These are phyloP conservation scores for Penicillium coffeae DNA, from an alignment of 495 filamentous ascomycete species.

Conservation along the genomic window DNA sequence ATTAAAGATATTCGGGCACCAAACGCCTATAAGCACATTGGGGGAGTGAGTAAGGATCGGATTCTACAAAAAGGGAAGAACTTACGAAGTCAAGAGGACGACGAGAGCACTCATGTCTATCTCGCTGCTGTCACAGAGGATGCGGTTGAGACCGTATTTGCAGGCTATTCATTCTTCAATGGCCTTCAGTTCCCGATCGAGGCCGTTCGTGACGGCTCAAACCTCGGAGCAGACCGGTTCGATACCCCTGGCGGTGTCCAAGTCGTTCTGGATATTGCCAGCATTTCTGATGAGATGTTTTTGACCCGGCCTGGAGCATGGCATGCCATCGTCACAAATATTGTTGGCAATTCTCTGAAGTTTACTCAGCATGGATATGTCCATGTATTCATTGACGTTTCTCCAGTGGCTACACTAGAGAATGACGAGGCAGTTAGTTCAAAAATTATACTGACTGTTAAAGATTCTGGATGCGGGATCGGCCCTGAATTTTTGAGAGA, in stretches of 20 bases:
- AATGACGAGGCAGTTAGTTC: neutral
- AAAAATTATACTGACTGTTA: constrained; percentile 38
- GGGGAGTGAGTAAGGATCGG: too few relatives aligned
- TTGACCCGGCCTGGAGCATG: constrained; percentile 11
- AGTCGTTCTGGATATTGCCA: constrained; percentile 49
- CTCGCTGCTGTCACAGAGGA: constrained; percentile 49
- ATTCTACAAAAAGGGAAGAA: too few relatives aligned
- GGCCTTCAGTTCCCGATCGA: too few relatives aligned
- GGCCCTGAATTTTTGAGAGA: constrained; percentile 58
- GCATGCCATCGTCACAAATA: constrained; percentile 30
- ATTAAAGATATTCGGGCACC: constrained; percentile 19
- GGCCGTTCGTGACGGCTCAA: too few relatives aligned
- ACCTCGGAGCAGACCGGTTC: too few relatives aligned
- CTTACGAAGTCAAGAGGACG: too few relatives aligned
- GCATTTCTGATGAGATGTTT: constrained; percentile 10
- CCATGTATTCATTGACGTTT: constrained; percentile 10
- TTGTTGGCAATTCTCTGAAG: constrained; percentile 35
- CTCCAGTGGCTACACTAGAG: constrained; percentile 12
- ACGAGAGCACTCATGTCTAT: constrained; percentile 15
- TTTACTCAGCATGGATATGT: constrained; percentile 29
- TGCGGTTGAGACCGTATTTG: constrained; percentile 53
- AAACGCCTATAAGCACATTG: neutral
- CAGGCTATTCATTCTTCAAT: constrained; percentile 29
- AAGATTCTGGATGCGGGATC: constrained; percentile 63
- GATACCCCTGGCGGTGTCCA: constrained; percentile 17